These are phyloP conservation scores for Begonia masoniana DNA, from an alignment of 306 rosid genomes.

Conservation along the genomic window DNA sequence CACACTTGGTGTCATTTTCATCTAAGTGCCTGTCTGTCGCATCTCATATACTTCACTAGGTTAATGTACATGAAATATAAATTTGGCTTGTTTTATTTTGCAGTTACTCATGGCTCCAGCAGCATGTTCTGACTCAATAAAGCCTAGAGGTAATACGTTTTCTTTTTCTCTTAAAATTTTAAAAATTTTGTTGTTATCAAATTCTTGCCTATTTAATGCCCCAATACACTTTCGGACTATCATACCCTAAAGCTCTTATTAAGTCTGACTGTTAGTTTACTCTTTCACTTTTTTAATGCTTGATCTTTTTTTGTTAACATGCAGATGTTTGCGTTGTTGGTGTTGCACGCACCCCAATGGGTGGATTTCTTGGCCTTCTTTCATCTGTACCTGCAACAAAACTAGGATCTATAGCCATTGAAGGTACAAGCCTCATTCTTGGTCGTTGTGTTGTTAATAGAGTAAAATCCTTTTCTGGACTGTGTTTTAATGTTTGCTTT, in stretches of 20 bases:
- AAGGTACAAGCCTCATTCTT: conserved; percentile 31
- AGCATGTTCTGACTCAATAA: conserved; percentile 52
- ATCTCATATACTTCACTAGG: too few relatives aligned
- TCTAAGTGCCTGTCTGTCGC: too few relatives aligned
- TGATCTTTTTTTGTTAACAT: conserved; percentile 11
- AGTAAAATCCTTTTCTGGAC: background rate
- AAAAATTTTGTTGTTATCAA: too few relatives aligned
- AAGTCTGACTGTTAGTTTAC: too few relatives aligned
- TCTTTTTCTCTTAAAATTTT: too few relatives aligned
- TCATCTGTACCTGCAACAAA: conserved; percentile 85
- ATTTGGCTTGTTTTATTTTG: conserved; percentile 4
- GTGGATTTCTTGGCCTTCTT: conserved; percentile 78
- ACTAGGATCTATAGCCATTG: conserved; percentile 82
- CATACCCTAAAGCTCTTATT: too few relatives aligned
- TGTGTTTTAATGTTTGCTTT: conserved; percentile 1
- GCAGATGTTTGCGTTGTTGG: conserved; percentile 96
- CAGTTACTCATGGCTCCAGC: conserved; percentile 47
- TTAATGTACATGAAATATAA: too few relatives aligned
- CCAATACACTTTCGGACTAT: too few relatives aligned
- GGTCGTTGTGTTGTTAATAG: conserved; percentile 4
- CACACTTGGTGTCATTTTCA: too few relatives aligned
- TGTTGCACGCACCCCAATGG: conserved; percentile 97
- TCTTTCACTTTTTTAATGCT: background rate
- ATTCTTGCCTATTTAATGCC: too few relatives aligned
- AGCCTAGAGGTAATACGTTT: conserved; percentile 52